These are phyloP conservation scores for Lentinus brumalis DNA, from an alignment of 768 basidiomycete species.

Conservation along the genomic window DNA sequence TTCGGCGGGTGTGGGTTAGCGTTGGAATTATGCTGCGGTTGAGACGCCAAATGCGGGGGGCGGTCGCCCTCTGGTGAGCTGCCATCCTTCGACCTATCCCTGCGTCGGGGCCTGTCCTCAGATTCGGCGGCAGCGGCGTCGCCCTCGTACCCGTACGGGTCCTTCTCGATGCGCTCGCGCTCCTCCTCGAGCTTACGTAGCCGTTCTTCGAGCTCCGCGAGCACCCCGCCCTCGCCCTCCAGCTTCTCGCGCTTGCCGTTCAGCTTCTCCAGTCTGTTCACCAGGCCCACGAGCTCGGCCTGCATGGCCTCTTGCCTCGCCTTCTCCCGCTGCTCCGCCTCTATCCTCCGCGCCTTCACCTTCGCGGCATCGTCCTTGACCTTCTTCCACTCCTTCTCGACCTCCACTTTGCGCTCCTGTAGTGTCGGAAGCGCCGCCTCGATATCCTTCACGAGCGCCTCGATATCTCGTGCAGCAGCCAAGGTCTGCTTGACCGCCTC, in stretches of 20 bases:
- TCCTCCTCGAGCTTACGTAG: constrained; percentile 61
- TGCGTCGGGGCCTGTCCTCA: constrained; percentile 8
- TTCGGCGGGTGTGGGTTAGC: neutral
- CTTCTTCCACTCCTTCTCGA: constrained; percentile 44
- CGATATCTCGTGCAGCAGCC: constrained; percentile 47
- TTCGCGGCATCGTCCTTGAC: constrained; percentile 49
- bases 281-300: constrained; percentile 56
- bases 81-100: constrained; percentile 7
- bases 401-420: constrained; percentile 44
- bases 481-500: constrained; percentile 80
- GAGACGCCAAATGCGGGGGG: neutral
- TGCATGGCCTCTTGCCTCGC: constrained; percentile 58
- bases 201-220: constrained; percentile 71
- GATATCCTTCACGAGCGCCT: constrained; percentile 41
- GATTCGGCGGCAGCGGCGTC: constrained; percentile 9
- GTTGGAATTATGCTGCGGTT: neutral
- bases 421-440: constrained; percentile 44
- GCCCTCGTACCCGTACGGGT: constrained; percentile 32
- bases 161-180: constrained; percentile 48
- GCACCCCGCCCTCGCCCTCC: constrained; percentile 46
- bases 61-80: constrained; percentile 12
- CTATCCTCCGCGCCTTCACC: constrained; percentile 47
- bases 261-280: constrained; percentile 69
- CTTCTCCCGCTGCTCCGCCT: constrained; percentile 50
- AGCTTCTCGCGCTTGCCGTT: constrained; percentile 66